Percentiles rank a stretch among this genome's conserved stretches.
Evolutionary conservation across 129 eudicot species (phyloP).

Genomic region (Gnaphalium uliginosum): DNA sequence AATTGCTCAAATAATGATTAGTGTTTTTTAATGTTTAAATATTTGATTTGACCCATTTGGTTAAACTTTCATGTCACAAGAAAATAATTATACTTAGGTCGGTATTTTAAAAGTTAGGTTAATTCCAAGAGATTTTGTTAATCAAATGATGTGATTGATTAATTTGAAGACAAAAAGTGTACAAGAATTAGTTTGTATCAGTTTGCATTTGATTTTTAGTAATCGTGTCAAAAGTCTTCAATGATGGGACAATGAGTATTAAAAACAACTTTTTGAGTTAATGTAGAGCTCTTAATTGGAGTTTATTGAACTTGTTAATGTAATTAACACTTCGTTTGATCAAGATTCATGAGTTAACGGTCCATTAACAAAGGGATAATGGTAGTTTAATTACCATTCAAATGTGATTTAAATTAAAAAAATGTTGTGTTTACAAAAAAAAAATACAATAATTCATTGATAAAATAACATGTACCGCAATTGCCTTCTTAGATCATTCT

Average conservation of each 20-base stretch:
- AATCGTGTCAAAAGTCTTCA: not conserved
- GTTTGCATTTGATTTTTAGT: not conserved
- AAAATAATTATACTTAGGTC: not conserved
- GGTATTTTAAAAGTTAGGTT: not conserved
- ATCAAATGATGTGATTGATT: not conserved
- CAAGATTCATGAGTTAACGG: too few species aligned
- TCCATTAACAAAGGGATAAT: too few species aligned
- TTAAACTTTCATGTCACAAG: constrained; percentile 21
- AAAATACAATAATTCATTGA: too few species aligned
- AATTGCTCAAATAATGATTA: not conserved
- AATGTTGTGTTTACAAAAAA: too few species aligned
- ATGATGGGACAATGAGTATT: not conserved
- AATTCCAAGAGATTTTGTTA: not conserved
- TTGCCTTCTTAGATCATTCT: too few species aligned
- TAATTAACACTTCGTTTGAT: too few species aligned
- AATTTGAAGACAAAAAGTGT: not conserved
- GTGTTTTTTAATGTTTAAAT: not conserved
- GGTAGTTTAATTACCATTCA: too few species aligned
- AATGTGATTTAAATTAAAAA: too few species aligned
- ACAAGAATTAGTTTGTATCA: not conserved
- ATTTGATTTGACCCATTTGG: constrained; percentile 14
- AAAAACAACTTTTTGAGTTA: not conserved
- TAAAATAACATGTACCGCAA: too few species aligned
- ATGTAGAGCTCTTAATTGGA: too few species aligned
- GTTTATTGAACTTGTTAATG: too few species aligned